Evolutionary conservation across 2,329 filamentous ascomycete genomes (phyloP).

Genomic region (Xylariaceae sp.): DNA sequence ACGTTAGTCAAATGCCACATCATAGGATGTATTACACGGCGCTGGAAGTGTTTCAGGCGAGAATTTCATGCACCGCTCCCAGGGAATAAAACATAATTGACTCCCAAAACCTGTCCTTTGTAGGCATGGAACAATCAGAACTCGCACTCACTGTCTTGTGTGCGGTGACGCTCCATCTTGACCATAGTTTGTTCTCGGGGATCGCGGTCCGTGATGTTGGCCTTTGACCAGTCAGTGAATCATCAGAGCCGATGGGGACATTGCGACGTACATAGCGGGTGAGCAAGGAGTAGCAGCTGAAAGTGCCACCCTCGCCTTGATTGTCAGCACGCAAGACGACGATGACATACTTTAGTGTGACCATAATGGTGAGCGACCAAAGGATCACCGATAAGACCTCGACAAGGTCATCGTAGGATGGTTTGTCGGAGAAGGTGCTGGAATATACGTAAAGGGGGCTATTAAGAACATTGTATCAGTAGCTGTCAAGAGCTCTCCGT

Average conservation of each 20-base stretch:
- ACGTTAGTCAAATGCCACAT: too few species aligned
- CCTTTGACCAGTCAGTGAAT: conserved; percentile 28
- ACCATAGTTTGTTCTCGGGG: conserved; percentile 52
- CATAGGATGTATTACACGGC: too few species aligned
- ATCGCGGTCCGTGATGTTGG: conserved; percentile 56
- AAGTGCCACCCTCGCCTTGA: conserved; percentile 67
- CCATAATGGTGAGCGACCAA: conserved; percentile 65
- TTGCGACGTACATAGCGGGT: conserved; percentile 46
- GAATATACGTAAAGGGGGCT: conserved; percentile 68
- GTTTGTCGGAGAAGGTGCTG: conserved; percentile 57
- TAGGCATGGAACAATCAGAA: too few species aligned
- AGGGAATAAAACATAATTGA: too few species aligned
- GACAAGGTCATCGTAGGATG: conserved; percentile 54
- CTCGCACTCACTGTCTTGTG: too few species aligned
- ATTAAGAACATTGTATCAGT: conserved; percentile 8
- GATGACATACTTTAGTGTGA: conserved; percentile 65
- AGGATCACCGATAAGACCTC: conserved; percentile 65
- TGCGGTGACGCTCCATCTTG: conserved; percentile 55
- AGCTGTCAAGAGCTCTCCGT: conserved; percentile 1
- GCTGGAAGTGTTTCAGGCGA: too few species aligned
- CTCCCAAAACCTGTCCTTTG: too few species aligned
- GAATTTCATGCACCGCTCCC: too few species aligned
- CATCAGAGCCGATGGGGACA: background rate
- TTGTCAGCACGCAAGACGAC: conserved; percentile 65
- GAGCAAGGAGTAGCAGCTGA: conserved; percentile 62